These are phyloP conservation scores for Lipomyces spencermartinsiae DNA, from an alignment of 805 yeast species.

Conservation along the genomic window DNA sequence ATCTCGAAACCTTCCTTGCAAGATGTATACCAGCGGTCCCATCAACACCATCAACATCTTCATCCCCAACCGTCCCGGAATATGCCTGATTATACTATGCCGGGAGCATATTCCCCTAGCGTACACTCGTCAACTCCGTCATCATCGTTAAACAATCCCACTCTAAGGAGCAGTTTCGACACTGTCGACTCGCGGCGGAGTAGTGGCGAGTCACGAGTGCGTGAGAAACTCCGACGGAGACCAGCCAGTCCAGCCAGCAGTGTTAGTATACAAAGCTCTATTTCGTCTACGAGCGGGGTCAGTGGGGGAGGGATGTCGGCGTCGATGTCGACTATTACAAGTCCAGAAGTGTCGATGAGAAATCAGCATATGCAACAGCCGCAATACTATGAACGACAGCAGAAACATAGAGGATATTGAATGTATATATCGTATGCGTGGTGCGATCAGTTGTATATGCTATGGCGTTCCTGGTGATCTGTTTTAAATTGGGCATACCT, in stretches of 20 bases:
- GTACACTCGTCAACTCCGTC: not conserved
- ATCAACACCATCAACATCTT: slow-evolving; percentile 13
- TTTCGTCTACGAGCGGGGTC: slow-evolving; percentile 13
- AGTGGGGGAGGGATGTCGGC: slow-evolving; percentile 1
- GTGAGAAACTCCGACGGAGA: slow-evolving; percentile 30
- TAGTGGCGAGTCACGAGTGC: slow-evolving; percentile 33
- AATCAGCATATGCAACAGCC: slow-evolving; percentile 4
- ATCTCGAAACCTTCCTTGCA: slow-evolving; percentile 30
- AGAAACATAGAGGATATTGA: slow-evolving; percentile 1
- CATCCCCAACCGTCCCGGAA: slow-evolving; percentile 2
- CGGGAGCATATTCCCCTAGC: slow-evolving; percentile 4
- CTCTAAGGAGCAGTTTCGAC: slow-evolving; percentile 13
- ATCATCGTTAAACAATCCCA: not conserved
- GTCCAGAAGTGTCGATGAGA: not conserved
- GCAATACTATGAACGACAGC: slow-evolving; percentile 6
- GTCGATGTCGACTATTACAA: slow-evolving; percentile 8
- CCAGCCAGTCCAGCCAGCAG: slow-evolving; percentile 22
- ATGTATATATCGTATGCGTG: not conserved
- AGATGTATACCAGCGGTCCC: slow-evolving; percentile 33
- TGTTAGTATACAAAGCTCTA: slow-evolving; percentile 14
- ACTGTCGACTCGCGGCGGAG: slow-evolving; percentile 31
- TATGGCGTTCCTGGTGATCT: not conserved
- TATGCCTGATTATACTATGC: slow-evolving; percentile 10
- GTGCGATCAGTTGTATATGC: not conserved
- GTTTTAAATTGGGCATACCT: not conserved